Evolutionary conservation across 257 asterid species (phyloP).

Genomic region (Gynochthodes officinalis): DNA sequence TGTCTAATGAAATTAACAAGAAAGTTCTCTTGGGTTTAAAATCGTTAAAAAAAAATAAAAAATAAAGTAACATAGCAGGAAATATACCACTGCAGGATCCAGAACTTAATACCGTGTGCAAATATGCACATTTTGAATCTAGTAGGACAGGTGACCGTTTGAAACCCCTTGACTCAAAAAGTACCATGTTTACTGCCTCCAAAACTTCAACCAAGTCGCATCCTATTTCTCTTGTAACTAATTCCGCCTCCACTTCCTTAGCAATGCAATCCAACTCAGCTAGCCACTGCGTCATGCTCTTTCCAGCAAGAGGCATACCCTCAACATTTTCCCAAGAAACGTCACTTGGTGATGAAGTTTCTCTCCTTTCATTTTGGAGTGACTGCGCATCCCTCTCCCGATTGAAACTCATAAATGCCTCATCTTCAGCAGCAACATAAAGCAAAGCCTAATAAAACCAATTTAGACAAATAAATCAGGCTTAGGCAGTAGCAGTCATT

Average conservation of each 20-base stretch:
- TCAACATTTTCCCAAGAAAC: slow-evolving; percentile 51
- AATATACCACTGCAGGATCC: slow-evolving; percentile 70
- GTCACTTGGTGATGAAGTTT: slow-evolving; percentile 28
- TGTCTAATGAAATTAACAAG: neutral
- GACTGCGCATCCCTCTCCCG: slow-evolving; percentile 64
- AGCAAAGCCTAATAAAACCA: slow-evolving; percentile 59
- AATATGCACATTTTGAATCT: slow-evolving; percentile 75
- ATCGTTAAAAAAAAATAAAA: neutral
- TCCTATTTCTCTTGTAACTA: slow-evolving; percentile 78
- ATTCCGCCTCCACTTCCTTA: slow-evolving; percentile 85
- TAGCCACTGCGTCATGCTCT: slow-evolving; percentile 70
- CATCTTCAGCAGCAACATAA: slow-evolving; percentile 82
- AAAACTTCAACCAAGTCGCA: slow-evolving; percentile 72
- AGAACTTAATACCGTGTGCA: slow-evolving; percentile 78
- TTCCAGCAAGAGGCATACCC: slow-evolving; percentile 72
- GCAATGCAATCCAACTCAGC: slow-evolving; percentile 72
- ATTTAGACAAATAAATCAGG: slow-evolving; percentile 7
- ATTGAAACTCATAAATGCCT: slow-evolving; percentile 63
- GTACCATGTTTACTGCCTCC: slow-evolving; percentile 81
- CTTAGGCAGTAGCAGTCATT: neutral
- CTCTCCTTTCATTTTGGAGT: slow-evolving; percentile 54
- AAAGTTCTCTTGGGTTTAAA: neutral
- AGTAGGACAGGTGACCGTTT: slow-evolving; percentile 67
- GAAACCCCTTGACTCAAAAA: slow-evolving; percentile 70
- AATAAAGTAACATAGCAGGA: neutral